phyloP scores from a whole-genome alignment of 2,329 filamentous ascomycete genomes.

The Xylariaceae sp. region DNA sequence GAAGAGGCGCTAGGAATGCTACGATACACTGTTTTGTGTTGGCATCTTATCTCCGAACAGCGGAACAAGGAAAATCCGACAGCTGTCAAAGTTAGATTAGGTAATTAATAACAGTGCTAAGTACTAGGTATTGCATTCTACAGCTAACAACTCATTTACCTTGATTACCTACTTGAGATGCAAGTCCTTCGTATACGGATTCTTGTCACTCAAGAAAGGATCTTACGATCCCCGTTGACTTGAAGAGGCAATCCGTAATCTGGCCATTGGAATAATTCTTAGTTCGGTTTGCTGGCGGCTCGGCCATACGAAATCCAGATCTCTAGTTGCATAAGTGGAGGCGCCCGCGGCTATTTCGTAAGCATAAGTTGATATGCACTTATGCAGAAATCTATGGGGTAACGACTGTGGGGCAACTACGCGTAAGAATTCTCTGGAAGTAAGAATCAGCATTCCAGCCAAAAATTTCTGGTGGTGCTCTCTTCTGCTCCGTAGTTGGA shows the following conservation, averaged over 20 bases:
- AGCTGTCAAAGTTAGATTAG: background rate
- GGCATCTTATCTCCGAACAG: background rate
- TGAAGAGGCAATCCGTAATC: background rate
- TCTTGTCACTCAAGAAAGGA: background rate
- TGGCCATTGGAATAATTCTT: background rate
- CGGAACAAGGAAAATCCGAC: background rate
- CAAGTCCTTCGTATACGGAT: too few species aligned
- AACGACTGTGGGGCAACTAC: background rate
- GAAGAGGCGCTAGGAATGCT: too few species aligned
- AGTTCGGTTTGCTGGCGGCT: background rate
- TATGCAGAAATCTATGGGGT: background rate
- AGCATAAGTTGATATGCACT: background rate
- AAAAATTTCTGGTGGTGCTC: background rate
- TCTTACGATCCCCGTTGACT: background rate
- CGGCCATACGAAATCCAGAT: background rate
- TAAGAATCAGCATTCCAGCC: background rate
- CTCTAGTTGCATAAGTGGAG: background rate
- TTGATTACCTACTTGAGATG: too few species aligned
- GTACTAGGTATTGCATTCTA: too few species aligned
- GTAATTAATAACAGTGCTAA: too few species aligned
- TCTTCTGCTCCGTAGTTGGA: background rate
- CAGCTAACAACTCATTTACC: too few species aligned
- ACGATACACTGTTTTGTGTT: background rate
- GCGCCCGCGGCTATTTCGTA: background rate
- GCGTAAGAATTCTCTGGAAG: background rate